Evolutionary conservation across 176 grass and related monocot species (phyloP), one percentile per base, ranked within the genome.

Genomic region (Echinochloa phyllopogon): DNA sequence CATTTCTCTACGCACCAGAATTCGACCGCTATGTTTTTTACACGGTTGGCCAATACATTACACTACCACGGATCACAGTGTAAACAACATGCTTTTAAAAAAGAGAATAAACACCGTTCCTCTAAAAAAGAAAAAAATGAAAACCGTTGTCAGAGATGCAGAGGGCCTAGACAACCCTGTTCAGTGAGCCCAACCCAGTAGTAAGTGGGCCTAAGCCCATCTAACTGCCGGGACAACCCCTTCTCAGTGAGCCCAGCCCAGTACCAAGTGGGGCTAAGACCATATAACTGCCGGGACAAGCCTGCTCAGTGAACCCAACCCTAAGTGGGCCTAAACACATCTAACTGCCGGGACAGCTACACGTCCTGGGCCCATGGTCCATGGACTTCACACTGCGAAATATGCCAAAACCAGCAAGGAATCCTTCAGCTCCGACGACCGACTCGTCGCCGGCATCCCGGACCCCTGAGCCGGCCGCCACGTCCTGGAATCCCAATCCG

Each of bases 361-460:
- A 18, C 17, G 18, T 9, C 21, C 17, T 69, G 48, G 47, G 61
- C 77, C n/a, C n/a, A n/a, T n/a, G n/a, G n/a, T n/a, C n/a, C 77
- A 33, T 50, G 10, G 45, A 67, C 39, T 67, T 67, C 45, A 48
- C 59, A 21, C 16, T 2, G 57, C 25, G 16, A 14, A 20, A 13
- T 33, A n/a, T n/a, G n/a, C 24, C 45, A 24, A 18, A 49, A 44
- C 15, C 69, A 1, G 29, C 29, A 29, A 43, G n/a, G n/a, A n/a
- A n/a, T n/a, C 6, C 76, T 21, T 36, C 59, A 9, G 8, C 78
- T 5, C 52, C 51, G 76, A 50, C 84, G 63, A 59, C 58, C 20
- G 78, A 42, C 76, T 12, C 83, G 64, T 9, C 84, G 80, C 49
- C 83, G 78, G 72, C 53, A 71, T 57, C 76, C 70, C 69, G 43